Conservation (phyloP, 331 rosid genomes). For the Malus hybrid region DNA sequence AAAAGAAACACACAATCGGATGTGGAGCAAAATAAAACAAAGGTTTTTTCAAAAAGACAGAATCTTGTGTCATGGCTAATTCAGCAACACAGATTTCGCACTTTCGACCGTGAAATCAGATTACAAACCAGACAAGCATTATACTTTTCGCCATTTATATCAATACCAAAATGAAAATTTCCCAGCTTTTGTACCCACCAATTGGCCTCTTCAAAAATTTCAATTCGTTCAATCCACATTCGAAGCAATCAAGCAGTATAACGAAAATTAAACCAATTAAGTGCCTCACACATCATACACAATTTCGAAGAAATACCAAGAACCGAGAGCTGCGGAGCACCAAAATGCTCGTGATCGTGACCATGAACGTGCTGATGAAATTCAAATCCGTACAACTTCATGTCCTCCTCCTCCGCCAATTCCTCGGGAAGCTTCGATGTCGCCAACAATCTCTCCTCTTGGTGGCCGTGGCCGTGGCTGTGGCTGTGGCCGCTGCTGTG, state of each 20-base stretch:
- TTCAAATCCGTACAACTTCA: constrained; percentile 72
- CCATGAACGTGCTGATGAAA: constrained; percentile 21
- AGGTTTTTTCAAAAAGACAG: background rate
- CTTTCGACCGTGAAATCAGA: background rate
- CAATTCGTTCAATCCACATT: background rate
- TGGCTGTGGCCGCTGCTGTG: background rate
- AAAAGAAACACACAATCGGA: background rate
- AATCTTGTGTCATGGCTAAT: background rate
- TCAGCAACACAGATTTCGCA: background rate
- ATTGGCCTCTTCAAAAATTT: background rate
- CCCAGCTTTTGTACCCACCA: background rate
- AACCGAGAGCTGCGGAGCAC: constrained; percentile 46
- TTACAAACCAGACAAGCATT: background rate
- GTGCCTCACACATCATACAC: too few relatives aligned
- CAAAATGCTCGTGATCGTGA: constrained; percentile 22
- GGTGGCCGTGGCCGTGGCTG: constrained; percentile 13
- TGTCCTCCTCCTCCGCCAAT: constrained; percentile 95
- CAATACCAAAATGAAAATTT: background rate
- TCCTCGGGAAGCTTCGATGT: constrained; percentile 71
- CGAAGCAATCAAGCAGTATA: background rate
- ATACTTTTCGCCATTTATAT: background rate
- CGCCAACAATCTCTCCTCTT: constrained; percentile 6
- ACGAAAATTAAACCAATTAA: too few relatives aligned
- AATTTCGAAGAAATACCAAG: constrained; percentile 35
- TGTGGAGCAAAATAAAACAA: background rate